Base-by-base conservation (phyloP, 1,139 yeast species). In the Scheffersomyces insectosa region DNA sequence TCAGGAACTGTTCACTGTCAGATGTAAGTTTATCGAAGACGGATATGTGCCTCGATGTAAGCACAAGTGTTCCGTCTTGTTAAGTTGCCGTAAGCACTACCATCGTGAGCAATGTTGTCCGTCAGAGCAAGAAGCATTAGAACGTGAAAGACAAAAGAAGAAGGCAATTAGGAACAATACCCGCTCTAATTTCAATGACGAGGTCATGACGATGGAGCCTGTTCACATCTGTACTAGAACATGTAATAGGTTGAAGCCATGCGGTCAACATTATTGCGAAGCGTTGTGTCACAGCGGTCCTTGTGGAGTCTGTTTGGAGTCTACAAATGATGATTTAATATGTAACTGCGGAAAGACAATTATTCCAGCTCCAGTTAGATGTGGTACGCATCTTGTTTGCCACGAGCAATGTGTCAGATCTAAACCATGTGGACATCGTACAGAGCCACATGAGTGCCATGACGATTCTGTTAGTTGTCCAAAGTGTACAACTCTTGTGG, bases 341-440 rank as follows among this genome's bases (percentile, higher is more conserved):
- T 90, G 98, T 59, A 77, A 86, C 43, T 90, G 98, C 70, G 97
- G 97, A 1, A 75, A 78, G 46, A 90, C 97, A 0, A 74, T 85
- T 3, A 70, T 89, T 8, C 77, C 77, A 40, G 97, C 97, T 0
- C 98, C 98, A 0, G 90, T 89, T 9, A 73, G 97, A 51, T 90
- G 98, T 67, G 97, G 97, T 10, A 81, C 93, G 0, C 72, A 67
- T 38, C 61, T 82, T 28, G 86, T 93, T 5, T 90, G 98, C 66
- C 73, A 70, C 28, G 77, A 80, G 49, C 91, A 80, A 48, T 90
- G 97, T 64, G 66, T 70, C 3, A 70, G 90, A 42, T 70, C 68
- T 1, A 76, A 79, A 20, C 50, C 63, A 0, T 90, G 98, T 72
- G 96, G 96, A 0, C 98, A 90, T 62, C 68, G 77, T 7, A 80